Percentiles rank a stretch among this genome's conserved stretches.
phyloP scores from a whole-genome alignment of 495 filamentous ascomycete genomes.

The Penicillium cosmopolitanum region DNA sequence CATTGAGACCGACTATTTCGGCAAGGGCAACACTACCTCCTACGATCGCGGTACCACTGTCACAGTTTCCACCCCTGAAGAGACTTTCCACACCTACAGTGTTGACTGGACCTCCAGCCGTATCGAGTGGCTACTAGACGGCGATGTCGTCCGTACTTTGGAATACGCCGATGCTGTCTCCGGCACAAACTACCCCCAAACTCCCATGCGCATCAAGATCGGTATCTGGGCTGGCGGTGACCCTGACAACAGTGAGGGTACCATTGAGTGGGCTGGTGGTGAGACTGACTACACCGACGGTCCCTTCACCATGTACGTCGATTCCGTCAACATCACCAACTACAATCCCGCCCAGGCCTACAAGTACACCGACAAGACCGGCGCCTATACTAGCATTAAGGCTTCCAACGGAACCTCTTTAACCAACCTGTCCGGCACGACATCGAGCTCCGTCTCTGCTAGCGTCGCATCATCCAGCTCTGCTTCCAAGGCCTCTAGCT shows the following conservation, averaged over 20 bases:
- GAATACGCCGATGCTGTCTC: conserved; percentile 58
- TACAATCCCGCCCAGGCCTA: conserved; percentile 57
- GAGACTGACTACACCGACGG: conserved; percentile 70
- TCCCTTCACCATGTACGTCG: conserved; percentile 78
- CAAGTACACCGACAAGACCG: conserved; percentile 67
- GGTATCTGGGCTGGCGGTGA: conserved; percentile 91
- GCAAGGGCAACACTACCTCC: conserved; percentile 78
- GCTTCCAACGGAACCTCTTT: conserved; percentile 26
- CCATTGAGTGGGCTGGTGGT: conserved; percentile 79
- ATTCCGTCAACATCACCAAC: conserved; percentile 54
- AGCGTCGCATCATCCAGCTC: conserved; percentile 16
- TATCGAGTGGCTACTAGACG: conserved; percentile 83
- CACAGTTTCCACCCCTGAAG: conserved; percentile 64
- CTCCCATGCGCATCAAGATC: conserved; percentile 83
- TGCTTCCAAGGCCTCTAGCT: conserved; percentile 16
- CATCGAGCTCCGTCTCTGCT: not conserved
- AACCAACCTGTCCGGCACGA: not conserved
- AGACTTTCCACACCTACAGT: conserved; percentile 77
- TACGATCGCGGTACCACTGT: conserved; percentile 75
- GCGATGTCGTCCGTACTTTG: conserved; percentile 73
- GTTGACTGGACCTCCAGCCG: conserved; percentile 79
- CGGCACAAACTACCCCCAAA: conserved; percentile 83
- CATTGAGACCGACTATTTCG: conserved; percentile 92
- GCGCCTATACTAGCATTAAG: conserved; percentile 75
- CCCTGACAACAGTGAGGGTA: conserved; percentile 61